phyloP scores from a whole-genome alignment of 768 basidiomycete species.

The Naganishia onofrii region DNA sequence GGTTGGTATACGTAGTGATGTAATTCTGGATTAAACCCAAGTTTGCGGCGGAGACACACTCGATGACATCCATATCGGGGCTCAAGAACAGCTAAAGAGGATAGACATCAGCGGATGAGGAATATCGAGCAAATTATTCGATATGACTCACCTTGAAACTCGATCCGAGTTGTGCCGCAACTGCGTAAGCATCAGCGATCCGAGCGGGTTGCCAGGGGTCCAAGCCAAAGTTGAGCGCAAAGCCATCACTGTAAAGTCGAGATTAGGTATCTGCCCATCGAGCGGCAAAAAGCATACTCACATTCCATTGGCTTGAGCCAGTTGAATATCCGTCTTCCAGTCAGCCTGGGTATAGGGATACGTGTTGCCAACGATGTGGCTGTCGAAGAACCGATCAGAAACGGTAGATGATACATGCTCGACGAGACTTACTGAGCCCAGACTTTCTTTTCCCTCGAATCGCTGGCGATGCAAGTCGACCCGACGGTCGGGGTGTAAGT shows the following conservation, averaged over 20 bases:
- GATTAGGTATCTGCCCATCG: too few relatives aligned
- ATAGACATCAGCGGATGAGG: background rate
- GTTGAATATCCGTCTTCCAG: constrained; percentile 50
- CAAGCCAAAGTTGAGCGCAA: constrained; percentile 53
- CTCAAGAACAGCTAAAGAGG: constrained; percentile 26
- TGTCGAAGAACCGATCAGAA: background rate
- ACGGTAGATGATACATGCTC: background rate
- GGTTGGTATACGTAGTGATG: constrained; percentile 38
- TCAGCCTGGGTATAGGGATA: constrained; percentile 45
- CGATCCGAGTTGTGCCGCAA: constrained; percentile 31
- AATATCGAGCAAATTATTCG: background rate
- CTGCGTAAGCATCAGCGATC: constrained; percentile 50
- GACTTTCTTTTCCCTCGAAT: constrained; percentile 36
- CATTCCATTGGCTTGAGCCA: constrained; percentile 48
- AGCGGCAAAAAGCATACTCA: background rate
- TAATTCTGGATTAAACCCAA: constrained; percentile 38
- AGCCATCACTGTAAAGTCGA: constrained; percentile 44
- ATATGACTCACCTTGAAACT: constrained; percentile 14
- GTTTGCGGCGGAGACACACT: constrained; percentile 38
- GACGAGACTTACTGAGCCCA: constrained; percentile 39
- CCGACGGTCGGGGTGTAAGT: background rate
- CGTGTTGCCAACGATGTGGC: constrained; percentile 50
- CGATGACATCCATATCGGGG: constrained; percentile 47
- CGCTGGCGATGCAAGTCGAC: constrained; percentile 32
- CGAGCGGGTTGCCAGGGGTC: constrained; percentile 48